Evolutionary conservation across 257 asterid species (phyloP).

Genomic region (Knoxia roxburghii): DNA sequence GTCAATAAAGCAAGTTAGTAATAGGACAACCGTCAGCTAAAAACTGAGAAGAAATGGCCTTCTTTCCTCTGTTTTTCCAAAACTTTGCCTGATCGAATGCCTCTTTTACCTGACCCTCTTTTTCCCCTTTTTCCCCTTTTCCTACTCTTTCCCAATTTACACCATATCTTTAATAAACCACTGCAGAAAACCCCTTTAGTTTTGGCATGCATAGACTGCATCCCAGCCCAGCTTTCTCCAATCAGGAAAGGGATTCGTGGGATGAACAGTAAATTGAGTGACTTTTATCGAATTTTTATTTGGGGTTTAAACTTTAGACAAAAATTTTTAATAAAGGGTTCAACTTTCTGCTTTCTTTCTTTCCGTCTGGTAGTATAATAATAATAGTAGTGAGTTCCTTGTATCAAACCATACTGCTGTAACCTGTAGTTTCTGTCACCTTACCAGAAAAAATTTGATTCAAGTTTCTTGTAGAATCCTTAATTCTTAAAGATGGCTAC

Average conservation of each 20-base stretch:
- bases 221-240: constrained; percentile 1
- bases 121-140: neutral
- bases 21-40: neutral
- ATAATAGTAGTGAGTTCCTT: neutral
- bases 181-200: neutral
- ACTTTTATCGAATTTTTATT: neutral
- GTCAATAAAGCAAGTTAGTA: neutral
- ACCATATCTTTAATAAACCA: neutral
- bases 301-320: neutral
- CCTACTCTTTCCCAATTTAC: neutral
- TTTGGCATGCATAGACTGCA: constrained; percentile 6
- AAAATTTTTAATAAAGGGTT: neutral
- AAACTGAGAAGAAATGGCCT: neutral
- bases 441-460: too few species aligned
- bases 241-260: constrained; percentile 9
- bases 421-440: too few species aligned
- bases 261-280: constrained; percentile 3
- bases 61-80: neutral
- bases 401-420: neutral
- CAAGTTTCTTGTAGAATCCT: too few species aligned
- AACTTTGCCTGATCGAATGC: neutral
- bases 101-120: neutral
- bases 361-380: too few species aligned
- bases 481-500: constrained; percentile 26
- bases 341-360: neutral